Evolutionary conservation across 2,329 filamentous ascomycete genomes (phyloP), one percentile per base, ranked within the genome.

Genomic region (Leptoxyphium fumago): DNA sequence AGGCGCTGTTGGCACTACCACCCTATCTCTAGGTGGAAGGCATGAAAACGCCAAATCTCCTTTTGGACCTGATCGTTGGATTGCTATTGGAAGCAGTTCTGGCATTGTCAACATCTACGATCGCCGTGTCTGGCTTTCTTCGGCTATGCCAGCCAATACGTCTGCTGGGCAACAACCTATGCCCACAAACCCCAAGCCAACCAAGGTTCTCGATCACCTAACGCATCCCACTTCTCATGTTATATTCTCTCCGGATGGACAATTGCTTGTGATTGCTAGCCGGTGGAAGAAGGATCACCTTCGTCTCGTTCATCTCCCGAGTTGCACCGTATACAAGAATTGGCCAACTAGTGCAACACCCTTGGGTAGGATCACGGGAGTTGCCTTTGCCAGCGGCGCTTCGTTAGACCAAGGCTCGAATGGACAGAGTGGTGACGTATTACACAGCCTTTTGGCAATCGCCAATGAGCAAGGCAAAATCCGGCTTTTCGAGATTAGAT

Each of bases 71-170:
- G 84, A 94, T 63, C 74, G 84, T 46, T 98, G 88, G 87, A 77
- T 95, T 11, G 87, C 84, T 1, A 70, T 95, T 38, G 91, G 91
- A 10, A 88, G 82, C 46, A 83, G 77, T 50, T 87, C 78, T 48
- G 91, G 91, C 46, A 84, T 98, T 46, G 78, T 93, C 45, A 96
- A 96, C 63, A 73, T 98, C 48, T 98, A 98, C 67, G 86, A 96
- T 60, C 81, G 91, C 5, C 69, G 75, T 50, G 69, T 73, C 26
- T 79, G 86, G 66, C 52, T 58, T 28, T 18, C 42, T 29, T 46
- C 43, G n/a, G 11, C 38, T 8, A 42, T 45, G 17, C 44, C 44
- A 29, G 45, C 43, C 9, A 53, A 44, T 14, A 41, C 29, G 11
- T 32, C 42, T 13, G 41, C 14, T 10, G 39, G 40, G 13, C 45